Evolutionary conservation across 495 filamentous ascomycete genomes (phyloP), one percentile per base, ranked within the genome.

Genomic region (Geoglossum glabrum): DNA sequence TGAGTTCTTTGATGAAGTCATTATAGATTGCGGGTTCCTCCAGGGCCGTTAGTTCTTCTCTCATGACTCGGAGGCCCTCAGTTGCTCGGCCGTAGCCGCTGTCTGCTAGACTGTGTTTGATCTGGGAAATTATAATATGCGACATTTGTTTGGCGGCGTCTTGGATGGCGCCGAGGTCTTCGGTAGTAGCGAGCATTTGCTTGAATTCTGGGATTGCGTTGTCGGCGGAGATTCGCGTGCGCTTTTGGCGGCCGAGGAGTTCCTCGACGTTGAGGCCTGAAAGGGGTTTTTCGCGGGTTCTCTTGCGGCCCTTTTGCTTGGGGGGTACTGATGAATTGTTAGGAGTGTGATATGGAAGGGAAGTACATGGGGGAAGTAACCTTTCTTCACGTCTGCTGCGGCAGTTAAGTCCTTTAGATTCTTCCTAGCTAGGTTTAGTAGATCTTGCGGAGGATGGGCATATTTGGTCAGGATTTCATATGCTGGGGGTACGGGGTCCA

Each of bases 151-250:
- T 78, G 3, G 78, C 78, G 0, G 86, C 84, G 51, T 82, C 79
- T 57, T 79, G 74, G 26, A 93, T 74, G 3, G 72, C 74, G 17
- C 75, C 72, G 17, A 82, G 70, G 31, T 80, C 79, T 15, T 81
- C 78, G 1, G 85, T 76, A 0, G 70, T 69, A 0, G 75, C 74
- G 17, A 97, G 73, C 23, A 79, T 77, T 69, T 90, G 87, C 64
- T 88, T 93, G 77, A 96, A 97, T 55, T 90, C 84, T 0, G 93
- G 89, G 49, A 99, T 85, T 4, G 88, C 80, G 63, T 99, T 97
- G 26, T 81, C 72, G 0, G 78, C 63, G 2, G 83, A 83, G 55
- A 99, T 89, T 58, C 78, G 83, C 40, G 70, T 64, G 10, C 72
- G 76, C 61, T 81, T 81, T 36, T 79, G 71, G 65, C 71, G 64